Evolutionary conservation across 345 rosid genomes (phyloP), one percentile per base, ranked within the genome.

Genomic region (Moricandia arvensis): DNA sequence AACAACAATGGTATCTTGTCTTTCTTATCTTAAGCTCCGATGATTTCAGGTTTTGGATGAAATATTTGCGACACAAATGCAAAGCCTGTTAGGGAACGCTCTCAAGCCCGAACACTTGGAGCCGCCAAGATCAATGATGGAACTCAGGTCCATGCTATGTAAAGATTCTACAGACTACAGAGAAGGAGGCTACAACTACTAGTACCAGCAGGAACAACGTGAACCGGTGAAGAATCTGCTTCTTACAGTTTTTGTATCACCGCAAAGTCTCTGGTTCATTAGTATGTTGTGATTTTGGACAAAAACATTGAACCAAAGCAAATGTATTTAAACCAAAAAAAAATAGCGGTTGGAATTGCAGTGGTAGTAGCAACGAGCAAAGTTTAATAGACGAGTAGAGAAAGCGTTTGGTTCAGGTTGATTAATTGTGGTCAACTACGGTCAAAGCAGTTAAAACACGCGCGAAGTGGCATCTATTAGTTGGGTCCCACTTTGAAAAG

Each of bases 141-240:
- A 95, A 78, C 90, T 90, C 13, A 81, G 93, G 5, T 91, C 99
- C 0, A 90, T 95, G 85, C 93, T 95, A 2, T 90, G 95, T 71
- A 82, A 89, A 81, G 96, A 92, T 76, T 88, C 87, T 53, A 81
- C 83, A 21, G 81, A 84, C 67, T 80, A 82, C 38, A 53, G 84
- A 77, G 86, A 83, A 57, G 71, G 83, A 57, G 68, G 83, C 38
- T 87, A 87, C 72, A 80, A 80, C 73, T 84, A 82, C 43, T 73
- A 72, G 64, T 33, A 64, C 1, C 60, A 75, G 47, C 12, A n/a
- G n/a, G n/a, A n/a, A n/a, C n/a, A 0, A 31, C 10, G 18, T 13
- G 10, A n/a, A 66, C 69, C 63, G 31, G 75, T 54, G 75, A 63
- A 76, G 34, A 58, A 49, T 18, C 51, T 60, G 74, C 38, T 63